Evolutionary conservation across 169 alveolate species (phyloP).

Genomic region (Neospora caninum): DNA sequence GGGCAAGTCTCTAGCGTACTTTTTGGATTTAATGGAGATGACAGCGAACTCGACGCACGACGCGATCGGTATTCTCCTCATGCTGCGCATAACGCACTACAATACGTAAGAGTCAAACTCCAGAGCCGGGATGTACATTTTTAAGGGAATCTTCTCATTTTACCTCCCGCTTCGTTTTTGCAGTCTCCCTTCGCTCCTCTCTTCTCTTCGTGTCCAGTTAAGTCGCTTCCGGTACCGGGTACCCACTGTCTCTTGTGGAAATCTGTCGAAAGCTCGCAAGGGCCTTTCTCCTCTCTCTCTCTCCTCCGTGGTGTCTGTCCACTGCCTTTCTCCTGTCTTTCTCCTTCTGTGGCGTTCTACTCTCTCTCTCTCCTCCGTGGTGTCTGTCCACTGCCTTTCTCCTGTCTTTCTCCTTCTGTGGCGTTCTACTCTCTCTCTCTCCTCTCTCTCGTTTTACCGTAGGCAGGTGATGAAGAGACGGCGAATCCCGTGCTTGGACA

Average conservation of each 20-base stretch:
- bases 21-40: constrained; percentile 21
- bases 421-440: not conserved
- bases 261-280: too few relatives aligned
- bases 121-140: too few relatives aligned
- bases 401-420: not conserved
- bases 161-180: too few relatives aligned
- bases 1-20: constrained; percentile 9
- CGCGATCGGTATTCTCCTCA: constrained; percentile 61
- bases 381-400: not conserved
- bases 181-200: too few relatives aligned
- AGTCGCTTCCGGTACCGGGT: too few relatives aligned
- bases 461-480: constrained; percentile 58
- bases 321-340: not conserved
- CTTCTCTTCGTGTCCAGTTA: too few relatives aligned
- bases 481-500: constrained; percentile 35
- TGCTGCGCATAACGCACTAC: constrained; percentile 60
- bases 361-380: not conserved
- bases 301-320: not conserved
- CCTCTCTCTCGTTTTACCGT: not conserved
- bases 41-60: constrained; percentile 32
- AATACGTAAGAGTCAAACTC: constrained; percentile 11
- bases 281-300: not conserved
- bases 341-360: not conserved
- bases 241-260: too few relatives aligned
- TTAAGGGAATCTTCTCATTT: too few relatives aligned